Evolutionary conservation across 208 protist genomes (phyloP), one percentile per base, ranked within the genome.

Genomic region (Herpetomonas tarakana): DNA sequence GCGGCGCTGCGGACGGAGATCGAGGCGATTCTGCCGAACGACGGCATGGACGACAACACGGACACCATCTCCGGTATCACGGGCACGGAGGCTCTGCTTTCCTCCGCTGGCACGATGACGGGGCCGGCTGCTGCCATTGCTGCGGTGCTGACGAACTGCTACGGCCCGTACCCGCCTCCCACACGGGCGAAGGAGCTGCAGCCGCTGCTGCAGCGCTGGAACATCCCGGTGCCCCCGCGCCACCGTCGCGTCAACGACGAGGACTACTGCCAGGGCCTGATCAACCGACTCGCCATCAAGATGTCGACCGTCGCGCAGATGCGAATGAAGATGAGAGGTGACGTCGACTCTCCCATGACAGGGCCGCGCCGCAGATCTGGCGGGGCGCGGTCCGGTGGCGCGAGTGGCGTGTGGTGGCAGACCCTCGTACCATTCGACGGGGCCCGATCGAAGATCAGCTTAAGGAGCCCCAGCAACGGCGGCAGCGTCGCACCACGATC

Each of bases 1-100:
- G 64, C 68, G 35, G 27, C 50, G 22, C 62, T 87, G 65, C 80
- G 80, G 0, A 78, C 76, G 19, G 80, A 87, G 53, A 65, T 73
- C 26, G 79, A 81, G 24, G 69, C 63, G 9, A 39, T 63, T 14
- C 45, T 77, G 22, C 61, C 68, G 14, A 65, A 73, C 22, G 50
- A 74, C 18, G 60, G 29, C 4, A 25, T 52, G 52, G 46, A 6
- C 18, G 55, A 68, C 16, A 59, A 25, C 41, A 71, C 14, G 6
- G 30, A 59, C 19, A 61, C n/a, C n/a, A n/a, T n/a, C n/a, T n/a
- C 58, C 52, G 57, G 52, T n/a, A 52, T 52, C 11, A 46, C 59
- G 22, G 53, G 35, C 22, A 58, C 53, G 21, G 53, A 58, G 18
- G 74, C 65, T 31, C 57, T 65, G 49, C 30, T 68, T 18, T 79